phyloP scores from a whole-genome alignment of 1,284 basidiomycete genomes.

The Sphagnurus paluster region DNA sequence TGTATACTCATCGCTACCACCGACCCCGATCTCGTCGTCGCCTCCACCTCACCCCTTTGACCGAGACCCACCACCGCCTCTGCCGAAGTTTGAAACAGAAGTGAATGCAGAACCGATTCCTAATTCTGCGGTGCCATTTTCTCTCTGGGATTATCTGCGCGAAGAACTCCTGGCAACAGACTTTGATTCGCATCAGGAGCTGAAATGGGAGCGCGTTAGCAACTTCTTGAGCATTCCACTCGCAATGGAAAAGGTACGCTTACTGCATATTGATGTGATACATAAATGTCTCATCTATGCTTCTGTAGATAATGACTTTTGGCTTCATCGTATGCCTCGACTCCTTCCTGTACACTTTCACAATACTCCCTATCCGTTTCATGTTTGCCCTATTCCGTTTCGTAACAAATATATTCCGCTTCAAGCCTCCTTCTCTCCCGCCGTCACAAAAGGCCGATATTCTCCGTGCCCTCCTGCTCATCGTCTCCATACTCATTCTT shows the following conservation, averaged over 20 bases:
- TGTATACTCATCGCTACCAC: conserved; percentile 66
- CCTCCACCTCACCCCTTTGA: conserved; percentile 38
- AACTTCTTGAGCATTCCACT: conserved; percentile 95
- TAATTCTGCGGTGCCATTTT: conserved; percentile 52
- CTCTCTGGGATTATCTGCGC: conserved; percentile 89
- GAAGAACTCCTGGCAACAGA: conserved; percentile 88
- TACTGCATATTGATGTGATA: neutral
- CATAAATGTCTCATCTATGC: neutral
- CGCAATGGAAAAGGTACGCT: conserved; percentile 87
- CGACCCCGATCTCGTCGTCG: conserved; percentile 61
- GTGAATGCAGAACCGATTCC: conserved; percentile 5
- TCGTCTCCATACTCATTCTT: conserved; percentile 76
- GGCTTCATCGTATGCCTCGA: conserved; percentile 95
- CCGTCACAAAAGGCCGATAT: conserved; percentile 93
- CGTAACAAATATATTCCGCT: conserved; percentile 50
- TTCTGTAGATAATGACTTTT: conserved; percentile 82
- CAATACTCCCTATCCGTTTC: conserved; percentile 93
- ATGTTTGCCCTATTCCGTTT: conserved; percentile 66
- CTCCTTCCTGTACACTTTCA: conserved; percentile 97
- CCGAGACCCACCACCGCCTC: conserved; percentile 21
- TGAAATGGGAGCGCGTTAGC: conserved; percentile 97
- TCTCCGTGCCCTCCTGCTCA: conserved; percentile 76
- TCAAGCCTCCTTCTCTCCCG: conserved; percentile 58
- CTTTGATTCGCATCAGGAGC: conserved; percentile 90
- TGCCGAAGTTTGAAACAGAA: conserved; percentile 23